Evolutionary conservation across 495 filamentous ascomycete species (phyloP).

Genomic region (Xylaria venustula): DNA sequence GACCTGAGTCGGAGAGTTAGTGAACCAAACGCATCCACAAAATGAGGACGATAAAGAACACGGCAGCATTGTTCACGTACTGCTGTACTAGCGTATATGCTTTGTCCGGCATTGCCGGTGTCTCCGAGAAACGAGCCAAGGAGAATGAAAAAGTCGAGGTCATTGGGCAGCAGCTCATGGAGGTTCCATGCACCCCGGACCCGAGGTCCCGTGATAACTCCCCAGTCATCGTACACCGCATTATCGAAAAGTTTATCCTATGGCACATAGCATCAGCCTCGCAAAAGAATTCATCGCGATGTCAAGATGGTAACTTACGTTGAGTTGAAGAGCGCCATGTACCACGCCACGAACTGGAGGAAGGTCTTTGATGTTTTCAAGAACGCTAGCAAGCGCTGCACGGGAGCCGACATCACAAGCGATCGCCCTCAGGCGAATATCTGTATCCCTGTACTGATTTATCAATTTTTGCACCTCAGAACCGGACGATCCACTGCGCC

Average conservation of each 20-base stretch:
- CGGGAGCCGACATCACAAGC: slow-evolving; percentile 33
- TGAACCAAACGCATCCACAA: background rate
- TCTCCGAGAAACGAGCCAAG: background rate
- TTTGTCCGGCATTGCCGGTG: background rate
- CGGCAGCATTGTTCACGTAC: background rate
- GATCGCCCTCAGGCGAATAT: slow-evolving; percentile 12
- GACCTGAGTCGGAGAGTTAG: background rate
- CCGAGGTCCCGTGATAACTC: slow-evolving; percentile 31
- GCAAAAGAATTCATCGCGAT: background rate
- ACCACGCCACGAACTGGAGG: slow-evolving; percentile 46
- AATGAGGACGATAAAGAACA: background rate
- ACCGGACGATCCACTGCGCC: slow-evolving; percentile 35
- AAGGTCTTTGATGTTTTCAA: slow-evolving; percentile 23
- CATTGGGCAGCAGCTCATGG: slow-evolving; percentile 35
- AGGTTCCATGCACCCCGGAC: slow-evolving; percentile 43
- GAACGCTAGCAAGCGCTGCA: background rate
- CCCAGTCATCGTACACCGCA: background rate
- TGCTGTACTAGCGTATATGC: background rate
- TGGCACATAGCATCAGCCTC: background rate
- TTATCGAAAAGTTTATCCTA: slow-evolving; percentile 11
- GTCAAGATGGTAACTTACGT: background rate
- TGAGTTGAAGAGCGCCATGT: background rate
- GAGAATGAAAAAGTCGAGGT: slow-evolving; percentile 18
- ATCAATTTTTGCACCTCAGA: slow-evolving; percentile 10
- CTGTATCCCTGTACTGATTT: background rate